Base-by-base conservation (phyloP, 2,329 filamentous ascomycete genomes). In the Arthrobotrys sphaeroides region DNA sequence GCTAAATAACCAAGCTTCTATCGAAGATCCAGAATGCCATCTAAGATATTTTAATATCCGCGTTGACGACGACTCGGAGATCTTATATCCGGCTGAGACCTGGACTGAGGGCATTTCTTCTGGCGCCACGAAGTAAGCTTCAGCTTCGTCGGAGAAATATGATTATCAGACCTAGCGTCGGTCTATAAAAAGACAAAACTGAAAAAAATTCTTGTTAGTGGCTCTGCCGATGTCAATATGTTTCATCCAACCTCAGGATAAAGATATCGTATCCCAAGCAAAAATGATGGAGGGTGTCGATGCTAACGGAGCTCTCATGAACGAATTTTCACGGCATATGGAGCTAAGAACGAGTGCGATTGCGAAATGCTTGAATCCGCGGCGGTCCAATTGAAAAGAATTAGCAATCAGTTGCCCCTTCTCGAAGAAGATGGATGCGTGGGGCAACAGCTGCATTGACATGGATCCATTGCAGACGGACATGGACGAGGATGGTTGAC, bases 271-370 rank as follows among this genome's bases (percentile, higher is more conserved):
- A 22, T 67, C 12, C 38, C 33, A 16, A 65, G 45, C 40, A 28
- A 51, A 10, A n/a, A n/a, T n/a, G n/a, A n/a, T n/a, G n/a, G n/a
- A 28, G 51, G 60, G 60, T 67, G 31, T 40, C 20, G 47, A 75
- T 49, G 28, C 31, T 49, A 68, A 69, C 43, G 72, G 72, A 75
- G 72, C 72, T 75, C 69, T 53, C 72, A 75, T 75, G 72, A 75
- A 75, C 72, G 72, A 75, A 69, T 75, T 75, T 75, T 75, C 72
- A 75, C 64, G 59, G 47, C 38, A 57, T 38, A 64, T 75, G 40
- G 40, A 60, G 47, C 57, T 68, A 68, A 67, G 53, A 24, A 22
- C n/a, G 47, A 59, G 57, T 31, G 61, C 55, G 62, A 62, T 61
- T 74, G 70, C 70, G 62, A 74, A 55, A 55, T 55, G 51, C 51